Evolutionary conservation across 1,139 yeast genomes (phyloP).

Genomic region (Saccharomyces hybrid): DNA sequence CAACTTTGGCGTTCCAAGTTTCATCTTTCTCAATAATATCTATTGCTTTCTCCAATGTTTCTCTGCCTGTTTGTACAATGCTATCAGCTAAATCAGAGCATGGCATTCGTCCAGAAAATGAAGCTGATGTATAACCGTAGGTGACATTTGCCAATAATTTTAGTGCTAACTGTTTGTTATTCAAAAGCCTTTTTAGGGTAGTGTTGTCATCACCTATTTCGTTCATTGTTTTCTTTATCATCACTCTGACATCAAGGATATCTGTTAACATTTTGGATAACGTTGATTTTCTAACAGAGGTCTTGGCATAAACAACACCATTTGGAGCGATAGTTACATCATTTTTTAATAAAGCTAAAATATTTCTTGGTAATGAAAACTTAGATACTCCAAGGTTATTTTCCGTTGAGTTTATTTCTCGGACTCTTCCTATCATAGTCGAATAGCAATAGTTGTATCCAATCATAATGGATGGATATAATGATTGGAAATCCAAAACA

Average conservation of each 20-base stretch:
- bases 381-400: slow-evolving; percentile 48
- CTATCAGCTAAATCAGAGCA: slow-evolving; percentile 92
- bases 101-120: slow-evolving; percentile 96
- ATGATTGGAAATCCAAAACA: slow-evolving; percentile 86
- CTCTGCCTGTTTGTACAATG: slow-evolving; percentile 86
- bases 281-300: slow-evolving; percentile 58
- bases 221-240: slow-evolving; percentile 69
- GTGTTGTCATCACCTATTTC: slow-evolving; percentile 32
- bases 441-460: slow-evolving; percentile 92
- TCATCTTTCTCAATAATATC: slow-evolving; percentile 51
- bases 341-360: slow-evolving; percentile 45
- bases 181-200: slow-evolving; percentile 47
- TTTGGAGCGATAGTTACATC: slow-evolving; percentile 72
- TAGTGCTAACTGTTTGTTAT: slow-evolving; percentile 77
- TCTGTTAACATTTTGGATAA: slow-evolving; percentile 81
- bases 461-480: slow-evolving; percentile 86
- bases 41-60: slow-evolving; percentile 66
- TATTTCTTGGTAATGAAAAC: slow-evolving; percentile 46
- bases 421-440: slow-evolving; percentile 67
- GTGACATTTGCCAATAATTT: slow-evolving; percentile 92
- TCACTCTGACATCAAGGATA: slow-evolving; percentile 67
- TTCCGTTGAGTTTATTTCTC: slow-evolving; percentile 42
- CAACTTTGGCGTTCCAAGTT: slow-evolving; percentile 82
- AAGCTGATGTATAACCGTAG: slow-evolving; percentile 91
- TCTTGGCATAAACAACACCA: slow-evolving; percentile 70